Conservation (phyloP, 371 early-diverging fungal genomes). For the Entomophthora muscae region DNA sequence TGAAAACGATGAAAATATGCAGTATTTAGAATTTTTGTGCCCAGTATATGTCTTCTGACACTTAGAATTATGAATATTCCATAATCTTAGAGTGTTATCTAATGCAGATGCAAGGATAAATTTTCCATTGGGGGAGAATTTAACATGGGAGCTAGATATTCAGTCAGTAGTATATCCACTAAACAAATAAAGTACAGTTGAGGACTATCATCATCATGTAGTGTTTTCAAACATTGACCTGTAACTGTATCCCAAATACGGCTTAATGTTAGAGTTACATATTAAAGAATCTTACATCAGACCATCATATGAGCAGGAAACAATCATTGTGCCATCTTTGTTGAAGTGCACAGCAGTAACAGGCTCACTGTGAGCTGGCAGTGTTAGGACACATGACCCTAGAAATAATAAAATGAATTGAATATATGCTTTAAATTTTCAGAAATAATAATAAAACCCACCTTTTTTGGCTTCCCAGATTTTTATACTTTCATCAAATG, state of each 20-base stretch:
- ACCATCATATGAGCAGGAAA: slow-evolving; percentile 87
- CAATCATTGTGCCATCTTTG: slow-evolving; percentile 91
- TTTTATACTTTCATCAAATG: slow-evolving; percentile 91
- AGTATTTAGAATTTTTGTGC: slow-evolving; percentile 78
- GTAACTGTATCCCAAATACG: slow-evolving; percentile 95
- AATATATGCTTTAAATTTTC: neutral
- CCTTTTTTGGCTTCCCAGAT: slow-evolving; percentile 94
- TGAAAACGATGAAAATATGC: slow-evolving; percentile 80
- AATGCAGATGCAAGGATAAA: slow-evolving; percentile 87
- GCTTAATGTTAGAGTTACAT: slow-evolving; percentile 16
- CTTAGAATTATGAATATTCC: slow-evolving; percentile 85
- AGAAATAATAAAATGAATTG: slow-evolving; percentile 3
- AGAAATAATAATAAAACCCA: slow-evolving; percentile 10
- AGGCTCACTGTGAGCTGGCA: slow-evolving; percentile 93
- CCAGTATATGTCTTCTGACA: slow-evolving; percentile 87
- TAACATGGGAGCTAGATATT: slow-evolving; percentile 71
- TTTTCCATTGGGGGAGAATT: slow-evolving; percentile 96
- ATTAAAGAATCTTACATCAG: slow-evolving; percentile 48
- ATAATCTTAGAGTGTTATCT: slow-evolving; percentile 83
- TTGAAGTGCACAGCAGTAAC: slow-evolving; percentile 91
- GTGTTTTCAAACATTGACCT: slow-evolving; percentile 88
- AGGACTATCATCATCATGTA: slow-evolving; percentile 85
- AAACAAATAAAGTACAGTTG: slow-evolving; percentile 47
- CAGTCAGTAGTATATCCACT: neutral
- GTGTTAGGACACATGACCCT: slow-evolving; percentile 71